Conservation (phyloP, 805 yeast species). For the Cyberlindnera misumaiensis region DNA sequence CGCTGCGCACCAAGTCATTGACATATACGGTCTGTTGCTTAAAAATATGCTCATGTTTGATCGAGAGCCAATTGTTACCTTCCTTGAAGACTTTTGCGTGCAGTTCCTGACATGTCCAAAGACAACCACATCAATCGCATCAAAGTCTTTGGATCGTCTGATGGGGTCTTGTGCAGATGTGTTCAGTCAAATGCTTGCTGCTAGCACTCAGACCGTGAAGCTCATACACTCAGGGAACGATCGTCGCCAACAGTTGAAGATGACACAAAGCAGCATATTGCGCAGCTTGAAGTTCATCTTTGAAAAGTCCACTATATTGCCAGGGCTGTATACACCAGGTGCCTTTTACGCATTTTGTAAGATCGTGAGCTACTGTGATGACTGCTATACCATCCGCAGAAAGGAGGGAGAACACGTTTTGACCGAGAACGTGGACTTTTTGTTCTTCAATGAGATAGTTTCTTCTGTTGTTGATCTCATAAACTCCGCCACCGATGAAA, state of each 20-base stretch:
- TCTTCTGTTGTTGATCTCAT: constrained; percentile 37
- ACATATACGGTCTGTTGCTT: constrained; percentile 45
- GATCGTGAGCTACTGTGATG: constrained; percentile 46
- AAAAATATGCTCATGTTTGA: constrained; percentile 53
- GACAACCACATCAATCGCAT: constrained; percentile 48
- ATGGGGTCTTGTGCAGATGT: constrained; percentile 5
- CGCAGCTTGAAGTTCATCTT: constrained; percentile 15
- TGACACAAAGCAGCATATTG: constrained; percentile 10
- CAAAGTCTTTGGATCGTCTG: constrained; percentile 8
- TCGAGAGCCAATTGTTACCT: constrained; percentile 81
- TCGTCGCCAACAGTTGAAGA: constrained; percentile 8
- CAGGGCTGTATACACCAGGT: constrained; percentile 23
- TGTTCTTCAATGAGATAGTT: constrained; percentile 43
- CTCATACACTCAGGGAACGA: constrained; percentile 6
- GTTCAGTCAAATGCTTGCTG: constrained; percentile 2
- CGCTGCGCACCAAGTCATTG: constrained; percentile 47
- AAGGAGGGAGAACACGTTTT: constrained; percentile 66
- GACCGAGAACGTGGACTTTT: constrained; percentile 44
- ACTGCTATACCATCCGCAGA: constrained; percentile 47
- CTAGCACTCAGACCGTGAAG: constrained; percentile 21
- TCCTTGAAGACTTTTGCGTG: constrained; percentile 66
- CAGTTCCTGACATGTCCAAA: constrained; percentile 90
- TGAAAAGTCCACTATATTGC: constrained; percentile 25
- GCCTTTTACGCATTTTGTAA: constrained; percentile 23
- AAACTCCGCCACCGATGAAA: constrained; percentile 24